A percentile compares a stretch with the other conserved stretches of the same genome.
phyloP scores from a whole-genome alignment of 805 yeast genomes.

The Hanseniaspora jakobsenii region DNA sequence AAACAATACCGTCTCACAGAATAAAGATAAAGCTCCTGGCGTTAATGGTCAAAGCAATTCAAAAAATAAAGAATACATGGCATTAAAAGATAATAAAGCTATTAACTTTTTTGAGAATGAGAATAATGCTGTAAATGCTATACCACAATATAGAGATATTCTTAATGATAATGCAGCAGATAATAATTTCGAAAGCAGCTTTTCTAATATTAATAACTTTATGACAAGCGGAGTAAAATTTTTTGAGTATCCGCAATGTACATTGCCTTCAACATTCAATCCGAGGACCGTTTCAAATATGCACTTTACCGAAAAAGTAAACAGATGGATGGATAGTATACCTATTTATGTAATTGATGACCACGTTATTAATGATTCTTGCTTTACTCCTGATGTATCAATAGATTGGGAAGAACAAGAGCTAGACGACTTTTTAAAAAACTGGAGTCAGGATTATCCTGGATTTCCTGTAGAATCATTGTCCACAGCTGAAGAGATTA shows the following conservation, averaged over 20 bases:
- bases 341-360: conserved; percentile 27
- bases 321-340: conserved; percentile 47
- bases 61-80: too few species aligned
- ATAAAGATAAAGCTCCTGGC: too few species aligned
- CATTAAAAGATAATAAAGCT: too few species aligned
- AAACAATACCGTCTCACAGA: too few species aligned
- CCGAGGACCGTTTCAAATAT: conserved; percentile 54
- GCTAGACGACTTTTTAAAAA: conserved; percentile 19
- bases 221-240: neutral
- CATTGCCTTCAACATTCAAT: conserved; percentile 40
- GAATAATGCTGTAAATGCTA: too few species aligned
- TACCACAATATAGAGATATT: too few species aligned
- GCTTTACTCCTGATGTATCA: conserved; percentile 22
- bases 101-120: too few species aligned
- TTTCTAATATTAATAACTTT: too few species aligned
- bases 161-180: too few species aligned
- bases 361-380: conserved; percentile 20
- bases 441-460: conserved; percentile 14
- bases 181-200: too few species aligned
- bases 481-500: conserved; percentile 21
- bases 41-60: too few species aligned
- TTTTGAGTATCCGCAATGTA: neutral
- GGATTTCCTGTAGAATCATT: conserved; percentile 9
- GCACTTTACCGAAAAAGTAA: conserved; percentile 55
- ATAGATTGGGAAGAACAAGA: conserved; percentile 28